Percentiles rank a stretch among this genome's conserved stretches.
Conservation (phyloP, 2,329 filamentous ascomycete genomes). For the Clarireedia sp. region DNA sequence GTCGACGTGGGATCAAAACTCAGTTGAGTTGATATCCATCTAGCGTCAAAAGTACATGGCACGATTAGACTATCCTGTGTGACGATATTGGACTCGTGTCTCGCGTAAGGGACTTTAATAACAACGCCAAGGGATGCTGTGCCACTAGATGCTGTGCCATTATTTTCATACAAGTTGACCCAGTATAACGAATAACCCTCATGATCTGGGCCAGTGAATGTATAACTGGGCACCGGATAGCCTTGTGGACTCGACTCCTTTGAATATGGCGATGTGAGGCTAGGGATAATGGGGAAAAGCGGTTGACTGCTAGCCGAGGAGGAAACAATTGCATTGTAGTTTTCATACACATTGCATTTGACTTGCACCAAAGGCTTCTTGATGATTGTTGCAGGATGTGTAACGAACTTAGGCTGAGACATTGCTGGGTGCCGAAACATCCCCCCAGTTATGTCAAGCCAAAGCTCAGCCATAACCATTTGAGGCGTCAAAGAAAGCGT, state of each 20-base stretch:
- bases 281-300: neutral
- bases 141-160: neutral
- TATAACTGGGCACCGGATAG: neutral
- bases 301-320: neutral
- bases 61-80: neutral
- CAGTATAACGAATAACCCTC: neutral
- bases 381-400: neutral
- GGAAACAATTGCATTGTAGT: too few relatives aligned
- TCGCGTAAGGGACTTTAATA: neutral
- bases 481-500: neutral
- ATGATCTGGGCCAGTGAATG: neutral
- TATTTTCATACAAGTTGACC: neutral
- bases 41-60: neutral
- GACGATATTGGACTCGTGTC: neutral
- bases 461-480: neutral
- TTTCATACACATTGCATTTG: neutral
- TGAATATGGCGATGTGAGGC: neutral
- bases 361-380: neutral
- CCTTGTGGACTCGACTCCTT: neutral
- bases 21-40: neutral
- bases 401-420: neutral
- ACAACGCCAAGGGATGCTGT: neutral
- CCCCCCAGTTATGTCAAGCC: neutral
- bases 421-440: too few relatives aligned
- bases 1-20: neutral